Evolutionary conservation across 2,329 filamentous ascomycete species (phyloP), one percentile per base, ranked within the genome.

Genomic region (Colletotrichum sp.): DNA sequence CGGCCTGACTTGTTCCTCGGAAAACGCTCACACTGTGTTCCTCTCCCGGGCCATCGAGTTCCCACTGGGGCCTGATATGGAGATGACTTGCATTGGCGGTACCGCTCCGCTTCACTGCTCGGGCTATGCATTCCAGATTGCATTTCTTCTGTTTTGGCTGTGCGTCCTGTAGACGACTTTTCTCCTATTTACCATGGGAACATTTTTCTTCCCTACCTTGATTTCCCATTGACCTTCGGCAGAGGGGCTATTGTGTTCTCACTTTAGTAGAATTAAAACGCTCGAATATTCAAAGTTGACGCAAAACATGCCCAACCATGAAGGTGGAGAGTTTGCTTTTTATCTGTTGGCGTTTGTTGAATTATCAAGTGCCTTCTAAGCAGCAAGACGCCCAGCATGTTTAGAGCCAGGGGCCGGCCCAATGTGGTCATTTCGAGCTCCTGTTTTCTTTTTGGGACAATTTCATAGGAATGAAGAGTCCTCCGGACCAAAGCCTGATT

Each of bases 1-100:
- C 66, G 66, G 44, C 66, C 71, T 65, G 26, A 66, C 34, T 15
- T 4, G 68, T 71, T 57, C 15, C 26, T 71, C 16, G 24, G 24
- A 24, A 71, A 66, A 65, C 32, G 16, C 60, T 28, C 72, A 75
- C 68, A 75, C 72, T 75, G 68, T 75, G 72, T 71, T 75, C 60
- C 21, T 57, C 10, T 28, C 28, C n/a, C 57, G 36, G 6, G 39
- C 55, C 18, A 9, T 39, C 10, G 21, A 57, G 60, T 30, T 64
- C 21, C 39, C 30, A 32, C 26, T 10, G 34, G 21, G 65, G 36
- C 8, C 34, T 32, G 65, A 9, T 15, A 24, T 57, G 8, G 21
- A 18, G 57, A 69, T 63, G 55, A 39, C 65, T 55, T 69, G 21
- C 55, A 55, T 60, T 34, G 18, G 65, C 21, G 18, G 21, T n/a